Percentiles rank a stretch among this genome's conserved stretches.
These are phyloP conservation scores for Nymphaea colorata DNA, from an alignment of 164 flowering plant species.

Conservation along the genomic window DNA sequence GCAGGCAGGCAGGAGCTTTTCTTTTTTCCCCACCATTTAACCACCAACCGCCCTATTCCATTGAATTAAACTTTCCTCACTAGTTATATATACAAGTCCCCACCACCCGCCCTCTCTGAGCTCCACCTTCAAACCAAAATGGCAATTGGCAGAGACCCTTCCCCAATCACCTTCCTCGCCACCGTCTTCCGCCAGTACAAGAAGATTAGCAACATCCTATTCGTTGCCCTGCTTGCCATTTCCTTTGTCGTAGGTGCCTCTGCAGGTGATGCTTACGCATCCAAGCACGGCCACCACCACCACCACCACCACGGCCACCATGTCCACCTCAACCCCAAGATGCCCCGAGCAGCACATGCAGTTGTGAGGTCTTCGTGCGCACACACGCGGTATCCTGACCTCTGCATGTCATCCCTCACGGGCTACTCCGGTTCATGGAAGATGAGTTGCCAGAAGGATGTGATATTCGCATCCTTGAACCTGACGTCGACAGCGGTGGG, in stretches of 20 bases:
- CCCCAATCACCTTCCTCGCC: conserved; percentile 17
- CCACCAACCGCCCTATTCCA: not conserved
- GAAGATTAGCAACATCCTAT: conserved; percentile 20
- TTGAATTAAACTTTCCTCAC: not conserved
- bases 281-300: conserved; percentile 17
- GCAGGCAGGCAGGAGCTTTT: too few relatives aligned
- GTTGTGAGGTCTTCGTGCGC: conserved; percentile 50
- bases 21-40: too few relatives aligned
- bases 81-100: conserved; percentile 8
- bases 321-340: conserved; percentile 9
- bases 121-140: not conserved
- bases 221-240: conserved; percentile 21
- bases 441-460: conserved; percentile 36
- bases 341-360: conserved; percentile 16
- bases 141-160: conserved; percentile 17
- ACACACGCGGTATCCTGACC: conserved; percentile 44
- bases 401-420: conserved; percentile 56
- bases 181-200: conserved; percentile 17
- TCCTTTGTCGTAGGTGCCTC: not conserved
- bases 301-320: conserved; percentile 28
- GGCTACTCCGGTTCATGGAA: conserved; percentile 11
- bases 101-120: conserved; percentile 4
- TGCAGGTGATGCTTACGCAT: not conserved
- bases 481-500: conserved; percentile 31
- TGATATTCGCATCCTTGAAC: conserved; percentile 47